phyloP scores from a whole-genome alignment of 2,329 filamentous ascomycete genomes.

The Calonectria ilicicola region DNA sequence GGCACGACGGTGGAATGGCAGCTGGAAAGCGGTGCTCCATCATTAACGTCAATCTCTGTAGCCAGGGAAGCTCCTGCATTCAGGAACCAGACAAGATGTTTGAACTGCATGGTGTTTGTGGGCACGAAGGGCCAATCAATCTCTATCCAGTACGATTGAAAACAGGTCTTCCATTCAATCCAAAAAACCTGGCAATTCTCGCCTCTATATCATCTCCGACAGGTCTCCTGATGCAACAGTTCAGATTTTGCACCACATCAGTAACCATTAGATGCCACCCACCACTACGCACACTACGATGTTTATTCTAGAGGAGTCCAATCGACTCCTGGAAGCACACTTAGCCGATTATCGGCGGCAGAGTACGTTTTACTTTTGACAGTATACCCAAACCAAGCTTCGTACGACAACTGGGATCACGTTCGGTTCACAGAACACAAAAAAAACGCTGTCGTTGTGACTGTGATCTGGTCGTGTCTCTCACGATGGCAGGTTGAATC shows the following conservation, averaged over 20 bases:
- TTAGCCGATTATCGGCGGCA: constrained; percentile 2
- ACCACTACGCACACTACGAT: not conserved
- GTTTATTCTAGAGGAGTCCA: not conserved
- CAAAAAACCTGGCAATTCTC: not conserved
- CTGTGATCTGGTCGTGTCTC: constrained; percentile 24
- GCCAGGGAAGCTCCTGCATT: constrained; percentile 12
- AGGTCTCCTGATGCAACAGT: not conserved
- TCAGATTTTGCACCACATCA: not conserved
- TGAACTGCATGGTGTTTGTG: constrained; percentile 34
- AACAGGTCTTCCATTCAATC: not conserved
- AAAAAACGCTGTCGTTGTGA: constrained; percentile 32
- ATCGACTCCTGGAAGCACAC: not conserved
- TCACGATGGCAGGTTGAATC: constrained; percentile 16
- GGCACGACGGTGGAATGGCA: constrained; percentile 16
- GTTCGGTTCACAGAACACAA: constrained; percentile 24
- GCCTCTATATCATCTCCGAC: constrained; percentile 14
- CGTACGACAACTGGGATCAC: constrained; percentile 18
- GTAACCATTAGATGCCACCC: not conserved
- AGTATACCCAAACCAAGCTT: not conserved
- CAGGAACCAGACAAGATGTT: constrained; percentile 27
- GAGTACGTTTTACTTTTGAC: constrained; percentile 7
- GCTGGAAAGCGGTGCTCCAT: not conserved
- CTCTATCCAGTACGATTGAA: not conserved
- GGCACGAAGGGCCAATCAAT: constrained; percentile 14
- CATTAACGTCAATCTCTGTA: not conserved